Evolutionary conservation across 257 asterid genomes (phyloP).

Genomic region (Paulownia fortunei): DNA sequence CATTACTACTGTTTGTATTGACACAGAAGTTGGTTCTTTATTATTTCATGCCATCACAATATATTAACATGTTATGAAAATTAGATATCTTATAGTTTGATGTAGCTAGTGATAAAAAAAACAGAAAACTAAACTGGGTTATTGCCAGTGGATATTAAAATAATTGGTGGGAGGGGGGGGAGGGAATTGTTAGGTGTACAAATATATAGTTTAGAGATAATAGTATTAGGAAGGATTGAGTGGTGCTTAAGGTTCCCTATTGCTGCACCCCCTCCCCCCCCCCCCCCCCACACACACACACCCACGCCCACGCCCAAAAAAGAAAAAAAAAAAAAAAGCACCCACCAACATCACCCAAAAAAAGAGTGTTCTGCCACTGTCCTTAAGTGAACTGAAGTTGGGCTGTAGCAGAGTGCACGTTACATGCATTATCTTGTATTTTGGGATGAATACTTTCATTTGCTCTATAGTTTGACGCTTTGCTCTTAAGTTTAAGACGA

Average conservation of each 20-base stretch:
- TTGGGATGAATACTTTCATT: no score
- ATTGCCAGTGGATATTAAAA: neutral
- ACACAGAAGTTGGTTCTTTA: neutral
- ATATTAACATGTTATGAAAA: neutral
- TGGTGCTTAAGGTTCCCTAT: no score
- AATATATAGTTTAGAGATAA: no score
- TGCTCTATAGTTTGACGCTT: no score
- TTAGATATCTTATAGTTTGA: neutral
- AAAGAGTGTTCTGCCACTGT: neutral
- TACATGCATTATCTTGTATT: neutral
- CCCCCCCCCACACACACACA: no score
- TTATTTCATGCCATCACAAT: neutral
- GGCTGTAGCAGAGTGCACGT: neutral
- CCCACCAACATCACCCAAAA: no score
- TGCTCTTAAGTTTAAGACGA: neutral
- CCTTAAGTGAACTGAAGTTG: neutral
- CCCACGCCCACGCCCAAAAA: neutral
- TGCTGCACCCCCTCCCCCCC: no score
- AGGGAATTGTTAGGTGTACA: no score
- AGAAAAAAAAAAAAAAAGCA: neutral
- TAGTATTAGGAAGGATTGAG: no score
- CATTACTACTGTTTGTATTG: neutral
- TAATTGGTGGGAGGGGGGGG: neutral
- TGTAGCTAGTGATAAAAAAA: neutral
- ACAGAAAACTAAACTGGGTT: neutral